Conservation (phyloP, 2,329 filamentous ascomycete species). For the Alternaria sp. region DNA sequence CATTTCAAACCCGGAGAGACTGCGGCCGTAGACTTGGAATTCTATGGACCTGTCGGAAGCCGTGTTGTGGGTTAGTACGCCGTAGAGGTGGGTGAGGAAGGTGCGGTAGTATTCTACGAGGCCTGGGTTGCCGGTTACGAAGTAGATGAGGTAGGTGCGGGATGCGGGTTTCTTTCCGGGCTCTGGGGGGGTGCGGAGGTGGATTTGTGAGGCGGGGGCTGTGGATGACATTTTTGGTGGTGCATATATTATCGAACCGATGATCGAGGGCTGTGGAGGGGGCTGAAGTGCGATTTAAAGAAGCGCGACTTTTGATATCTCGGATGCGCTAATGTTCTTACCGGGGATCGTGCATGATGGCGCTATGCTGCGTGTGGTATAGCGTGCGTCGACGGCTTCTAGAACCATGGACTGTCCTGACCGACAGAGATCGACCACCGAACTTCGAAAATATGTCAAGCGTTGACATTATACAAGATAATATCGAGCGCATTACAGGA, state of each 20-base stretch:
- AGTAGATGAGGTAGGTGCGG: constrained; percentile 65
- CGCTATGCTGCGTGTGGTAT: constrained; percentile 1
- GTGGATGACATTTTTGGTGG: constrained; percentile 12
- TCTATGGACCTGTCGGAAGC: constrained; percentile 21
- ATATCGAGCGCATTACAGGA: not conserved
- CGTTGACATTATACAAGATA: not conserved
- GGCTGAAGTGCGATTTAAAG: constrained; percentile 8
- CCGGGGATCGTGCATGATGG: not conserved
- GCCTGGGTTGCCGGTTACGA: constrained; percentile 79
- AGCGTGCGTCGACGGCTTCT: not conserved
- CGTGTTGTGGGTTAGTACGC: constrained; percentile 55
- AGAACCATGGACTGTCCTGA: constrained; percentile 1
- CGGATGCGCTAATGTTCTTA: constrained; percentile 14
- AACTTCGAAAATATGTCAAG: not conserved
- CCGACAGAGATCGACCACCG: not conserved
- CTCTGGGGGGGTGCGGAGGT: constrained; percentile 30
- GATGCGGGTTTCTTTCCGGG: constrained; percentile 26
- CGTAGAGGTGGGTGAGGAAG: constrained; percentile 67
- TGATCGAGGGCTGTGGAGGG: not conserved
- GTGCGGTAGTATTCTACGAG: constrained; percentile 74
- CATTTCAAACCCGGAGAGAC: constrained; percentile 53
- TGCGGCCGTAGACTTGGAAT: constrained; percentile 50
- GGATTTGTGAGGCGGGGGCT: constrained; percentile 28
- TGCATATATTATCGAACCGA: no score
- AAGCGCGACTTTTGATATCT: constrained; percentile 18